Evolutionary conservation across 2,329 filamentous ascomycete species (phyloP).

Genomic region (Pestalotiopsis sp.): DNA sequence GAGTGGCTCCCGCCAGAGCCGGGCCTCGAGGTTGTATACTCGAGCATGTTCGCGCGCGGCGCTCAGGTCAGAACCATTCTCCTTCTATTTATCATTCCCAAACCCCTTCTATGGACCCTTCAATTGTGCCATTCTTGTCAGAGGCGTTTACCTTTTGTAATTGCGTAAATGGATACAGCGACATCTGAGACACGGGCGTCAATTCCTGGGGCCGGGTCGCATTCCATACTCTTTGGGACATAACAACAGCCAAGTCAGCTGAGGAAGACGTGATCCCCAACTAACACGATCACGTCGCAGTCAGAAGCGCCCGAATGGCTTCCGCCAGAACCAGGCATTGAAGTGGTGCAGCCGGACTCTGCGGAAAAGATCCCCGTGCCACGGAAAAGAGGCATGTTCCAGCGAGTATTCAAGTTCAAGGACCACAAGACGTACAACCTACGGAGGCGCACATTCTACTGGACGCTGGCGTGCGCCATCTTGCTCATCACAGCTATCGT

Average conservation of each 20-base stretch:
- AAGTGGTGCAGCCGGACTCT: constrained; percentile 16
- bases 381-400: not conserved
- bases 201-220: not conserved
- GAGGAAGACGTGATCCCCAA: not conserved
- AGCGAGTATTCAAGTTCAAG: not conserved
- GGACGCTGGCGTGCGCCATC: not conserved
- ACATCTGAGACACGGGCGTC: not conserved
- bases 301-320: constrained; percentile 19
- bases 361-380: constrained; percentile 16
- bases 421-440: not conserved
- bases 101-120: not conserved
- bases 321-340: constrained; percentile 22
- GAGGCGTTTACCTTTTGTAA: not conserved
- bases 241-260: not conserved
- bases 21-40: not conserved
- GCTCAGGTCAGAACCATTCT: not conserved
- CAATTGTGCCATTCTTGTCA: not conserved
- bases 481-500: constrained; percentile 1
- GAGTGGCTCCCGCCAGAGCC: constrained; percentile 6
- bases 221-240: not conserved
- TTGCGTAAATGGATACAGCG: not conserved
- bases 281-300: constrained; percentile 5
- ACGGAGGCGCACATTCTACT: not conserved
- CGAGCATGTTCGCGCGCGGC: not conserved
- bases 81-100: not conserved